These are phyloP conservation scores for Coemansia sp. DNA, from an alignment of 192 early-diverging fungal species.

Conservation along the genomic window DNA sequence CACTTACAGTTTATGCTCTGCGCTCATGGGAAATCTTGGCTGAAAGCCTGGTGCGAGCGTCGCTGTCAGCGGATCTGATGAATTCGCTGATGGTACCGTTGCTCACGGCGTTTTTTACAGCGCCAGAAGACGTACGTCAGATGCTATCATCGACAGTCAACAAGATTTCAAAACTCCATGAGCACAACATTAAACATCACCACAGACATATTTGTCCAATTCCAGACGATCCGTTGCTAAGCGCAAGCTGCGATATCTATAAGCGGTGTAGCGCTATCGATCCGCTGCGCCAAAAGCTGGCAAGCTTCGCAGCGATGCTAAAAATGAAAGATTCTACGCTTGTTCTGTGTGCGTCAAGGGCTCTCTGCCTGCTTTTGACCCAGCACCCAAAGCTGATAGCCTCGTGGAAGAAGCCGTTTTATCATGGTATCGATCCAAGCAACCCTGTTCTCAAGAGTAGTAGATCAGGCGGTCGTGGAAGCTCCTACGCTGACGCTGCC, in stretches of 20 bases:
- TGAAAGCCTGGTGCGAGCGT: conserved; percentile 19
- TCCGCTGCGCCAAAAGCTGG: conserved; percentile 19
- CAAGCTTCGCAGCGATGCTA: conserved; percentile 27
- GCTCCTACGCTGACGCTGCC: conserved; percentile 13
- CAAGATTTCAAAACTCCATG: conserved; percentile 22
- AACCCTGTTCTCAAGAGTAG: not conserved
- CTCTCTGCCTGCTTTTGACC: conserved; percentile 24
- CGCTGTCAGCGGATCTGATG: conserved; percentile 37
- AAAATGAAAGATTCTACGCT: conserved; percentile 35
- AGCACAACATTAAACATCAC: conserved; percentile 13
- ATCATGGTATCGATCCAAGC: not conserved
- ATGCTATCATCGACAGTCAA: conserved; percentile 27
- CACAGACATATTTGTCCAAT: conserved; percentile 35
- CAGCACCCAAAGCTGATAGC: conserved; percentile 20
- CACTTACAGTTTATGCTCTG: conserved; percentile 22
- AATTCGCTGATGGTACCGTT: conserved; percentile 50
- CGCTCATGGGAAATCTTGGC: conserved; percentile 37
- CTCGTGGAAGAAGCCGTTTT: conserved; percentile 37
- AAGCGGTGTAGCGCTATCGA: conserved; percentile 7
- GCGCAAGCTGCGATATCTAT: conserved; percentile 15
- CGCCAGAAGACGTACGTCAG: not conserved
- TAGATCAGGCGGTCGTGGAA: conserved; percentile 2
- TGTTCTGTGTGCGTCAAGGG: conserved; percentile 39
- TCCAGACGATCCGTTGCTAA: conserved; percentile 45
- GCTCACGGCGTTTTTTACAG: conserved; percentile 28